Conservation (phyloP, 1,284 basidiomycete genomes). For the Phaffia rhodozyma region DNA sequence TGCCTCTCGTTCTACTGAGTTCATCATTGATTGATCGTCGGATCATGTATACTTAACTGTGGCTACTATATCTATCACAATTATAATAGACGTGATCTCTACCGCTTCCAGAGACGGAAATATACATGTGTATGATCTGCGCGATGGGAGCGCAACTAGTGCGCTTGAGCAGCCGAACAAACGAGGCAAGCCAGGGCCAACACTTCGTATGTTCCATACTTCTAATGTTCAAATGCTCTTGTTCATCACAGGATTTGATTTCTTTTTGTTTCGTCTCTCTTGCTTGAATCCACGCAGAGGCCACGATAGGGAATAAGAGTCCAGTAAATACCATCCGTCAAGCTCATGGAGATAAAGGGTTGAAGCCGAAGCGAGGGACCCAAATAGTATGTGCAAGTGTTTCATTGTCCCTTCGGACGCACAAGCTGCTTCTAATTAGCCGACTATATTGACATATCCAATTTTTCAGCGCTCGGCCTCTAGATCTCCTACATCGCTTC, state of each 20-base stretch:
- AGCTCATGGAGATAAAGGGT: slow-evolving; percentile 10
- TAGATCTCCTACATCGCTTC: slow-evolving; percentile 32
- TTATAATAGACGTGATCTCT: slow-evolving; percentile 25
- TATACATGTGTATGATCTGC: slow-evolving; percentile 35
- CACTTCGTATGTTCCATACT: too few relatives aligned
- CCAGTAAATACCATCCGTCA: slow-evolving; percentile 13
- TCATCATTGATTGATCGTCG: background rate
- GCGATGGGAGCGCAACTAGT: slow-evolving; percentile 15
- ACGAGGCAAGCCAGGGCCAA: background rate
- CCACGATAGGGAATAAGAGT: background rate
- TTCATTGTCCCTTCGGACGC: background rate
- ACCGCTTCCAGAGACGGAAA: slow-evolving; percentile 35
- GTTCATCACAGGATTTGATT: background rate
- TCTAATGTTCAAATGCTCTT: too few relatives aligned
- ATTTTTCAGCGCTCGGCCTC: slow-evolving; percentile 27
- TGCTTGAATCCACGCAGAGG: background rate
- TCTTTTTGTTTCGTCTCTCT: background rate
- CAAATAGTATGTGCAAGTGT: too few relatives aligned
- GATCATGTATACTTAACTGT: too few relatives aligned
- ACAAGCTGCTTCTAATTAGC: background rate
- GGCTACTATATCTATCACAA: background rate
- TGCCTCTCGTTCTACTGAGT: background rate
- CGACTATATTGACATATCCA: background rate
- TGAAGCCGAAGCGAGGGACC: background rate
- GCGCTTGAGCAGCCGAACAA: slow-evolving; percentile 1